Evolutionary conservation across 176 grass and related monocot species (phyloP).

Genomic region (Bothriochloa decipiens): DNA sequence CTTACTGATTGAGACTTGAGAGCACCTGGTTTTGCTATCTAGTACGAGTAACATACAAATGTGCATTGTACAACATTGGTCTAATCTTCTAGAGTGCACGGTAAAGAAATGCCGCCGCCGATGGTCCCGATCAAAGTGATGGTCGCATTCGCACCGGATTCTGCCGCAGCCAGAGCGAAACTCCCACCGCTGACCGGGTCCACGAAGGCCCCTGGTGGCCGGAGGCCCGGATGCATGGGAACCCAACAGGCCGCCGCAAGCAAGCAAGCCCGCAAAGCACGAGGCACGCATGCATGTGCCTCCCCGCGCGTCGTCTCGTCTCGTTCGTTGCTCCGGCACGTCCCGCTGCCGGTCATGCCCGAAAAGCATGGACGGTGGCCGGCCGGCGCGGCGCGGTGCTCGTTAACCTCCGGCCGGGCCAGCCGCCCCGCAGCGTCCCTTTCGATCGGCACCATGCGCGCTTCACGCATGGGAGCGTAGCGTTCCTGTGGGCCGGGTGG

Average conservation of each 20-base stretch:
- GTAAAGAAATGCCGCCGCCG: background rate
- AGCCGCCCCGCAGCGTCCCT: background rate
- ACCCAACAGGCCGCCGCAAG: background rate
- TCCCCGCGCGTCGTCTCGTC: background rate
- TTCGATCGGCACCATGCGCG: background rate
- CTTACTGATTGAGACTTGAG: background rate
- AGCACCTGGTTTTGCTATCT: background rate
- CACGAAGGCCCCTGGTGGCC: background rate
- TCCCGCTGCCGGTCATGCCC: background rate
- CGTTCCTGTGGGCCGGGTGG: too few species aligned
- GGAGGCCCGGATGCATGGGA: conserved; percentile 2
- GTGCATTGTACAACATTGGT: background rate
- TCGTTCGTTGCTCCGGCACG: background rate
- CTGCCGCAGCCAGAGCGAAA: background rate
- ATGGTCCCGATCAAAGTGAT: background rate
- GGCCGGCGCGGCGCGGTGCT: background rate
- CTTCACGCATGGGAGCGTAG: background rate
- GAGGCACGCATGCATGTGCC: background rate
- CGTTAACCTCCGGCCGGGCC: background rate
- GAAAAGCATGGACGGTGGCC: background rate
- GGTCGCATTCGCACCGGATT: background rate
- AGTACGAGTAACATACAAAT: too few species aligned
- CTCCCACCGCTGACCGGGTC: background rate
- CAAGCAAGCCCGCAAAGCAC: too few species aligned
- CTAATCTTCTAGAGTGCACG: conserved; percentile 8